Evolutionary conservation across 2,329 filamentous ascomycete genomes (phyloP).

Genomic region (Ceratocystis destructans): DNA sequence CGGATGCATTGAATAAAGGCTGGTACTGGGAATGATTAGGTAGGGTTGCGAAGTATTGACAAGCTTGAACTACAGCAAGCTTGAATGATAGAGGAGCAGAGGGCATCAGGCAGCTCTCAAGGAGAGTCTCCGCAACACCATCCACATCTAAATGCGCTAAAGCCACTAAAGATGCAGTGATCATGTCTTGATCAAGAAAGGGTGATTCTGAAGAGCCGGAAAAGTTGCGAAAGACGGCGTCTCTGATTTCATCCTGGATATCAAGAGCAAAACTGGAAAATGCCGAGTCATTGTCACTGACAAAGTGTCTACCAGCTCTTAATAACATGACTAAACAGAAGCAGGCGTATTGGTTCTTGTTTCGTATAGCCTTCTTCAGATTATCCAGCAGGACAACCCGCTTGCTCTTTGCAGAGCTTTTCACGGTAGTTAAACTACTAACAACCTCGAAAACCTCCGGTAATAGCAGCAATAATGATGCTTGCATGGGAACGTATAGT

Average conservation of each 20-base stretch:
- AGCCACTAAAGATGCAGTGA: slow-evolving; percentile 53
- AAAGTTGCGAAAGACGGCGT: slow-evolving; percentile 48
- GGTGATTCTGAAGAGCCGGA: slow-evolving; percentile 34
- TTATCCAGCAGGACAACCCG: slow-evolving; percentile 52
- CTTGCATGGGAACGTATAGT: slow-evolving; percentile 47
- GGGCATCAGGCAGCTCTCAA: slow-evolving; percentile 42
- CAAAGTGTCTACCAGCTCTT: slow-evolving; percentile 50
- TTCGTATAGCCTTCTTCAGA: slow-evolving; percentile 47
- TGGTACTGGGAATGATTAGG: slow-evolving; percentile 36
- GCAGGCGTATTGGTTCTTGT: slow-evolving; percentile 52
- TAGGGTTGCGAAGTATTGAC: slow-evolving; percentile 47
- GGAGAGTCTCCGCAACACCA: slow-evolving; percentile 41
- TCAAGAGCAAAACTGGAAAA: slow-evolving; percentile 55
- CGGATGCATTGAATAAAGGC: slow-evolving; percentile 41
- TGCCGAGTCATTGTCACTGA: slow-evolving; percentile 47
- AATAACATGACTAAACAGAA: slow-evolving; percentile 51
- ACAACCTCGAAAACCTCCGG: slow-evolving; percentile 59
- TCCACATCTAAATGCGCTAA: slow-evolving; percentile 49
- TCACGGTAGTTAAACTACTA: slow-evolving; percentile 51
- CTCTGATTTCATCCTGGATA: slow-evolving; percentile 53
- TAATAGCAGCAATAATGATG: slow-evolving; percentile 46
- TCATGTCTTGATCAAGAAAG: slow-evolving; percentile 48
- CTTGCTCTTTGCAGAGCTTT: slow-evolving; percentile 48
- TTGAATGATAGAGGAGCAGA: slow-evolving; percentile 46
- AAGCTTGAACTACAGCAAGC: slow-evolving; percentile 47